A percentile compares a stretch with the other conserved stretches of the same genome.
phyloP scores from a whole-genome alignment of 768 basidiomycete genomes.

The Suillus sp. region DNA sequence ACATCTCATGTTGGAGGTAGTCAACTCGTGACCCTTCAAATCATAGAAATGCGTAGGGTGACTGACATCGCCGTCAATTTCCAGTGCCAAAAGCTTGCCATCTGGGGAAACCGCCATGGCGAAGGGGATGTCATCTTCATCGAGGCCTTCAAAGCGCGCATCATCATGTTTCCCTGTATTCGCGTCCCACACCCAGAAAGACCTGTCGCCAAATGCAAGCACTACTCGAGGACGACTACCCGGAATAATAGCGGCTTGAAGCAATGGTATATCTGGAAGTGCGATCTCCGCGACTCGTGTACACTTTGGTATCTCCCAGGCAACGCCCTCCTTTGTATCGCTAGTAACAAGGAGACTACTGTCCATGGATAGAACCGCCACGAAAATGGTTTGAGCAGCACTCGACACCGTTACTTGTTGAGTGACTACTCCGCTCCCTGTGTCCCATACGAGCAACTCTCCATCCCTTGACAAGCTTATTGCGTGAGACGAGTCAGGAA shows the following conservation, averaged over 20 bases:
- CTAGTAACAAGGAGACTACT: not conserved
- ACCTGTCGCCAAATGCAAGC: conserved; percentile 5
- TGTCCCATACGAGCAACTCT: not conserved
- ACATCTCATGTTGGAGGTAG: not conserved
- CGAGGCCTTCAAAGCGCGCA: conserved; percentile 2
- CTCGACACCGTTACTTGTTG: not conserved
- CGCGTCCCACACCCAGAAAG: conserved; percentile 2
- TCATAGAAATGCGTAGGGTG: conserved; percentile 5
- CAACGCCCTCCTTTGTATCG: not conserved
- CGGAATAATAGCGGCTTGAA: conserved; percentile 5
- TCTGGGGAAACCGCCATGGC: not conserved
- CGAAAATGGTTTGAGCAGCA: not conserved
- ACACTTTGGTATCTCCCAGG: conserved; percentile 2
- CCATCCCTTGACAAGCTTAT: conserved; percentile 4
- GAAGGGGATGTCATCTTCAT: not conserved
- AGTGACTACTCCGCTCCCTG: not conserved
- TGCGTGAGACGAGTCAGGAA: not conserved
- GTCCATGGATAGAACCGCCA: not conserved
- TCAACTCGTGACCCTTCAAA: not conserved
- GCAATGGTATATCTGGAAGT: conserved; percentile 2
- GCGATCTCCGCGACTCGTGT: not conserved
- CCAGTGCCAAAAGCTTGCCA: not conserved
- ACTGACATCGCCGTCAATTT: not conserved
- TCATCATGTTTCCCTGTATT: not conserved
- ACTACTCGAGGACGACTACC: not conserved